Percentiles rank a stretch among this genome's conserved stretches.
Evolutionary conservation across 1,284 basidiomycete species (phyloP).

Genomic region (Neolentinus lepideus): DNA sequence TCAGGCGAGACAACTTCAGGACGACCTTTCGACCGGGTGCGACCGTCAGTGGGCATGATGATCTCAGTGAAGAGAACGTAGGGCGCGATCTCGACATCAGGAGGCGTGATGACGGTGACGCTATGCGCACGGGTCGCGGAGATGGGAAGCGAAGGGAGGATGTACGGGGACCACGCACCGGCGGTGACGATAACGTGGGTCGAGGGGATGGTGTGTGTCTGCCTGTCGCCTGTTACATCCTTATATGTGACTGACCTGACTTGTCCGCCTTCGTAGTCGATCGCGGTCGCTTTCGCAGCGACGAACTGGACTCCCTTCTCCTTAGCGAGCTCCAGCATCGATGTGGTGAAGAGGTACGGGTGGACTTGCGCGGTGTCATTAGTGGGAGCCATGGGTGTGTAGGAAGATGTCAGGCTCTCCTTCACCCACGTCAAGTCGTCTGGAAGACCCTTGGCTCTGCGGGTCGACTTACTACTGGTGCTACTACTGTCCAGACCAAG

Average conservation of each 20-base stretch:
- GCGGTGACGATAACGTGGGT: constrained; percentile 71
- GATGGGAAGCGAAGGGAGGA: constrained; percentile 48
- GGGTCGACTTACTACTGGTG: constrained; percentile 12
- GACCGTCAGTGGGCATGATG: constrained; percentile 17
- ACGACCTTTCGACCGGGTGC: constrained; percentile 2
- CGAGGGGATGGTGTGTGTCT: constrained; percentile 34
- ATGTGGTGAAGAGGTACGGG: constrained; percentile 73
- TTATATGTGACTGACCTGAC: constrained; percentile 51
- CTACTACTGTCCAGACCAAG: constrained; percentile 33
- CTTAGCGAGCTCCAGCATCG: constrained; percentile 65
- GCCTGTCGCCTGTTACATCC: constrained; percentile 23
- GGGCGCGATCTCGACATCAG: constrained; percentile 38
- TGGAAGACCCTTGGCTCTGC: constrained; percentile 39
- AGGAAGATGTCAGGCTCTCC: constrained; percentile 49
- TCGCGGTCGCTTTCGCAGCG: constrained; percentile 32
- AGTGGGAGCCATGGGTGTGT: constrained; percentile 51
- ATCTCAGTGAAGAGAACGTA: constrained; percentile 68
- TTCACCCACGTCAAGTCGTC: constrained; percentile 59
- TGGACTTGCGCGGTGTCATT: constrained; percentile 76
- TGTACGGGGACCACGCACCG: constrained; percentile 79
- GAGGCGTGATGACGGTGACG: constrained; percentile 45
- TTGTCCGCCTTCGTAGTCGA: constrained; percentile 30
- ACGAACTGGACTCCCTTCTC: constrained; percentile 43
- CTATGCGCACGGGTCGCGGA: constrained; percentile 59
- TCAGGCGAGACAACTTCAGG: constrained; percentile 39